A percentile compares a stretch with the other conserved stretches of the same genome.
Conservation (phyloP, 257 asterid species). For the Forsythia viridissima region DNA sequence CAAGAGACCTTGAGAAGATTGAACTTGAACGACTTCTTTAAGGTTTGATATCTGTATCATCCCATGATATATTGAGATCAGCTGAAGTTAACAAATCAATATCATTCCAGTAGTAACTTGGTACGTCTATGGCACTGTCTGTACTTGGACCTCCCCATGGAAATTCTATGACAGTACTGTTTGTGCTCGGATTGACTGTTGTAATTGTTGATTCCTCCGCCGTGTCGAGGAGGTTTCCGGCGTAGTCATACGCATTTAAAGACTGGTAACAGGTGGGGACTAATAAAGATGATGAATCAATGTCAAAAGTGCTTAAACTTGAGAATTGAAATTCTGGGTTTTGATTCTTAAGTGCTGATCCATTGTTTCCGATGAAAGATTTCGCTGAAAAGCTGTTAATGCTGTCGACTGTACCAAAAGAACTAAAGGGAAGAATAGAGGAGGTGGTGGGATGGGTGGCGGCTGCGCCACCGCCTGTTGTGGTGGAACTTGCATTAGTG, state of each 20-base stretch:
- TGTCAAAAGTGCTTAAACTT: slow-evolving; percentile 31
- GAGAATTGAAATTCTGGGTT: slow-evolving; percentile 37
- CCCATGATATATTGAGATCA: slow-evolving; percentile 40
- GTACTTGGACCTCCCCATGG: slow-evolving; percentile 47
- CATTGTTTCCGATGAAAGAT: slow-evolving; percentile 1
- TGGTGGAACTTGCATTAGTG: slow-evolving; percentile 8
- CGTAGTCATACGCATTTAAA: slow-evolving; percentile 23
- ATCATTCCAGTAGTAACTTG: slow-evolving; percentile 39
- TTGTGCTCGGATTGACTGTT: slow-evolving; percentile 35
- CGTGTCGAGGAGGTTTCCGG: slow-evolving; percentile 36
- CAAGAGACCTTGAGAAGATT: neutral
- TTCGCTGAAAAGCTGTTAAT: neutral
- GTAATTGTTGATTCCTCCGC: slow-evolving; percentile 48
- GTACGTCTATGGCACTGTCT: slow-evolving; percentile 25
- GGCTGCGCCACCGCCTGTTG: slow-evolving; percentile 4
- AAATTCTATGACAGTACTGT: slow-evolving; percentile 17
- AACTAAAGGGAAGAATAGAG: neutral
- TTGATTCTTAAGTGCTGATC: slow-evolving; percentile 15
- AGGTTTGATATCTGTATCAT: slow-evolving; percentile 32
- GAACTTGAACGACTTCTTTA: slow-evolving; percentile 9
- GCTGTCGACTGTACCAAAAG: slow-evolving; percentile 5
- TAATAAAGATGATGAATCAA: slow-evolving; percentile 19
- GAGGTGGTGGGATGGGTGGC: neutral
- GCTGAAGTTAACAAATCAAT: slow-evolving; percentile 37
- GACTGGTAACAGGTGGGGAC: slow-evolving; percentile 29